These are phyloP conservation scores for Termitomyces titanicus DNA, from an alignment of 768 basidiomycete genomes.

Conservation along the genomic window DNA sequence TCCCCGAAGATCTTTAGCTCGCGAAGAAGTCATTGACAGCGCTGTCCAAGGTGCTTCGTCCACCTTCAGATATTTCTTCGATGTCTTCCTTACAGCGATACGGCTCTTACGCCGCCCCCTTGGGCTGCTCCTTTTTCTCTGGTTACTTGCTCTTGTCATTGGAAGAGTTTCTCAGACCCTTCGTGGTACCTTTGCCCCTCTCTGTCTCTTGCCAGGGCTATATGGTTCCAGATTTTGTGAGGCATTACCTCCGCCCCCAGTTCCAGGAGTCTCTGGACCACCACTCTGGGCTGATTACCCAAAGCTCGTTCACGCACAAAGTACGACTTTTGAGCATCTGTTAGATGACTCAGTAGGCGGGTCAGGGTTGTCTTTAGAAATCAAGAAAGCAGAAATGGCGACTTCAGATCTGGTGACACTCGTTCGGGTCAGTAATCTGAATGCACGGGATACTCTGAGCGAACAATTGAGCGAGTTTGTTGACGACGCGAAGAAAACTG, in stretches of 20 bases:
- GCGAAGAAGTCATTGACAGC: constrained; percentile 24
- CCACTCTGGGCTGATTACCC: constrained; percentile 60
- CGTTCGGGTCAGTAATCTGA: constrained; percentile 60
- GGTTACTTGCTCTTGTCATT: constrained; percentile 44
- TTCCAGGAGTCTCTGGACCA: constrained; percentile 4
- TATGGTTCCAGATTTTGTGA: constrained; percentile 45
- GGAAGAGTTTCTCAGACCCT: constrained; percentile 39
- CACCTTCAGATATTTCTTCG: constrained; percentile 37
- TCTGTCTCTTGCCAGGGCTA: constrained; percentile 62
- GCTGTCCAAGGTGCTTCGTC: constrained; percentile 26
- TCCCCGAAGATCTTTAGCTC: constrained; percentile 15
- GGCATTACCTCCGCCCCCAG: constrained; percentile 1
- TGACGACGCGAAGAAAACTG: constrained; percentile 56
- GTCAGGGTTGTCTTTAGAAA: constrained; percentile 57
- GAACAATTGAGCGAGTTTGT: constrained; percentile 51
- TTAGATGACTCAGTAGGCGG: constrained; percentile 56
- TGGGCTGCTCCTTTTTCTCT: constrained; percentile 47
- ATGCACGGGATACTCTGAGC: constrained; percentile 54
- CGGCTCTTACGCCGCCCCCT: constrained; percentile 54
- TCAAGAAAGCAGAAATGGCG: constrained; percentile 78
- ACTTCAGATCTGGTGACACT: constrained; percentile 62
- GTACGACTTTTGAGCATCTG: constrained; percentile 58
- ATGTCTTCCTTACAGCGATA: constrained; percentile 45
- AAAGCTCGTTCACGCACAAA: constrained; percentile 55
- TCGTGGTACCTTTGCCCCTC: constrained; percentile 45